Evolutionary conservation across 2,329 filamentous ascomycete genomes (phyloP), one percentile per base, ranked within the genome.

Genomic region (Neodidymelliopsis sp.): DNA sequence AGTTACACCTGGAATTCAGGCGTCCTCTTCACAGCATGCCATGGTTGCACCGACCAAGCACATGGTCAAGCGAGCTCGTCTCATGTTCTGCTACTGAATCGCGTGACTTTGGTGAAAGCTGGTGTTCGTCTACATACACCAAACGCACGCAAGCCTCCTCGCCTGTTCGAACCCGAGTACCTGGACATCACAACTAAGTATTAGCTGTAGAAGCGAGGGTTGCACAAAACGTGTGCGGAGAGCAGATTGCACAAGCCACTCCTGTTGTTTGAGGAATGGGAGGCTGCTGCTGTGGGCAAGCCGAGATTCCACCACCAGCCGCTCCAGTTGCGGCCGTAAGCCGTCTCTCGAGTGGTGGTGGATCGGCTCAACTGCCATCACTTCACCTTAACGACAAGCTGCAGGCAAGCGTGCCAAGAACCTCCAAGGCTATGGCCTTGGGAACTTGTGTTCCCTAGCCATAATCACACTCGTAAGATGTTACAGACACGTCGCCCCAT

Each of bases 81-180:
- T 23, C n/a, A 27, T 27, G n/a, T 20, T 6, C 31, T 33, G 20
- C 20, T 10, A 27, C 38, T 37, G 20, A 37, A 36, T 49, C 31
- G 31, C 20, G 11, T 20, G 16, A 16, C 15, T 2, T 30, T 7
- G 22, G 24, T 12, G 36, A 36, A 11, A 36, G 4, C 13, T 19
- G 19, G 13, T 23, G 12, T 25, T 60, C 54, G 55, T 48, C 38
- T 54, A 58, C 19, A 7, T 53, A 31, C 29, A 13, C 55, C 35
- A 13, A 22, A 58, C 41, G 44, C 31, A 50, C 45, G n/a, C 49
- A 60, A 56, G 57, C 44, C 30, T 24, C 27, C 41, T 31, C 38
- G 33, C 27, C 38, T 18, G 38, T n/a, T 42, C 16, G 38, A 37
- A 27, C 13, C 31, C 20, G 22, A 33, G 16, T 37, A 15, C 22